Evolutionary conservation across 2,329 filamentous ascomycete genomes (phyloP).

Genomic region (Aspergillus puulaauensis): DNA sequence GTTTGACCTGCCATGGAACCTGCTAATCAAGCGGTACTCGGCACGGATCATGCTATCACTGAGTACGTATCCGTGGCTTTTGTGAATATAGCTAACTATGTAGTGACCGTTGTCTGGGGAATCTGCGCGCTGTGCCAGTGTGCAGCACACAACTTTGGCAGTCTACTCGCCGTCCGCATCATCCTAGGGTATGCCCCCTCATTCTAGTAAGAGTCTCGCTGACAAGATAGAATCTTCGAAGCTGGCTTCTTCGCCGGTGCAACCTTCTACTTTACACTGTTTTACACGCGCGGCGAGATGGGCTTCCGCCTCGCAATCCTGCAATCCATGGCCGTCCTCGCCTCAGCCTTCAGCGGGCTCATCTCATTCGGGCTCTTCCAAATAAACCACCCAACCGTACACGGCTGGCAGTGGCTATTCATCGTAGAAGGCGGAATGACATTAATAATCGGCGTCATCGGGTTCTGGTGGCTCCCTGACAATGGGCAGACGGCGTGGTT

Average conservation of each 20-base stretch:
- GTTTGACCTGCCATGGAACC: slow-evolving; percentile 49
- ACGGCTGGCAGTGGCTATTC: slow-evolving; percentile 49
- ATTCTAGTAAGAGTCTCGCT: neutral
- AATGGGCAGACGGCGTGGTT: slow-evolving; percentile 39
- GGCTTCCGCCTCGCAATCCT: slow-evolving; percentile 48
- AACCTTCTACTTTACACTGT: slow-evolving; percentile 55
- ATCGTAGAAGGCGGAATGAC: slow-evolving; percentile 44
- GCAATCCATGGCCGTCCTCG: slow-evolving; percentile 44
- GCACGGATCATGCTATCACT: slow-evolving; percentile 43
- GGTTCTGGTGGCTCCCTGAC: slow-evolving; percentile 37
- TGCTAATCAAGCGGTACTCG: slow-evolving; percentile 41
- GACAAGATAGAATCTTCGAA: slow-evolving; percentile 37
- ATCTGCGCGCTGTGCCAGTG: slow-evolving; percentile 47
- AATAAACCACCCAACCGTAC: slow-evolving; percentile 47
- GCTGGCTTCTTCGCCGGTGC: slow-evolving; percentile 57
- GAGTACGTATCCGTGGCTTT: slow-evolving; percentile 11
- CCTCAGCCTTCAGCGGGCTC: slow-evolving; percentile 42
- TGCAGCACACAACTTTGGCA: slow-evolving; percentile 49
- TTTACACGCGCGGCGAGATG: slow-evolving; percentile 43
- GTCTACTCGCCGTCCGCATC: slow-evolving; percentile 51
- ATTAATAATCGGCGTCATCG: slow-evolving; percentile 25
- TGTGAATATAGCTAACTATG: slow-evolving; percentile 39
- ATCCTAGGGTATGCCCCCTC: slow-evolving; percentile 25
- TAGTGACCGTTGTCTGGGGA: slow-evolving; percentile 31
- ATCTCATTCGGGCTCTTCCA: slow-evolving; percentile 49